Evolutionary conservation across 345 rosid genomes (phyloP).

Genomic region (Brassica rapa): DNA sequence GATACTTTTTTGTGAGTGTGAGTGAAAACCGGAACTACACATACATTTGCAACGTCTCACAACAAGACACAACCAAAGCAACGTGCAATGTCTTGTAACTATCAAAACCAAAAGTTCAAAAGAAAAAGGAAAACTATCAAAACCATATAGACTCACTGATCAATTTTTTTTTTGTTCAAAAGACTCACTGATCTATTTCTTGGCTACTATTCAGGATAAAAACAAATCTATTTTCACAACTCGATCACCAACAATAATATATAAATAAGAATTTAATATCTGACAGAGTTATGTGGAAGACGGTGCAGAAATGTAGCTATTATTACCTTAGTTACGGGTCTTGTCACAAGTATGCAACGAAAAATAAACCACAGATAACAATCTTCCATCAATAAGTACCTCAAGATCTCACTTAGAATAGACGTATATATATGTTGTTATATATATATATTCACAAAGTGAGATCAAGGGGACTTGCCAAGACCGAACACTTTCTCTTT

Average conservation of each 20-base stretch:
- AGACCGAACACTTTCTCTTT: constrained; percentile 43
- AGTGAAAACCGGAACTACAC: constrained; percentile 25
- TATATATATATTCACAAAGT: constrained; percentile 64
- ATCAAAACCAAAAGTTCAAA: constrained; percentile 7
- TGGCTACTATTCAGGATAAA: constrained; percentile 19
- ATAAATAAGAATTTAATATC: constrained; percentile 15
- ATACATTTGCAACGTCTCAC: constrained; percentile 28
- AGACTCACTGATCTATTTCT: constrained; percentile 20
- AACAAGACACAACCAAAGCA: constrained; percentile 34
- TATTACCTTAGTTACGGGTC: constrained; percentile 34
- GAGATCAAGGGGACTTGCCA: constrained; percentile 82
- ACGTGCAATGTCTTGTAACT: constrained; percentile 44
- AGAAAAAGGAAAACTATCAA: too few species aligned
- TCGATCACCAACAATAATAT: constrained; percentile 29
- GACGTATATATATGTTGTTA: constrained; percentile 29
- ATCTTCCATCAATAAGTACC: constrained; percentile 54
- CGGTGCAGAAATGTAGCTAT: constrained; percentile 19
- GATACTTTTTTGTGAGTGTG: constrained; percentile 35
- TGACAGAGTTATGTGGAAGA: constrained; percentile 24
- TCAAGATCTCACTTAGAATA: constrained; percentile 72
- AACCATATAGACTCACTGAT: constrained; percentile 11
- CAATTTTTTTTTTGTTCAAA: background rate
- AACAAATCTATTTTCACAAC: constrained; percentile 25
- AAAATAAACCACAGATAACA: constrained; percentile 27
- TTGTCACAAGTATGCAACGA: constrained; percentile 38